Base-by-base conservation (phyloP, 352 stramenopile species). In the Globisporangium cylindrosporum region DNA sequence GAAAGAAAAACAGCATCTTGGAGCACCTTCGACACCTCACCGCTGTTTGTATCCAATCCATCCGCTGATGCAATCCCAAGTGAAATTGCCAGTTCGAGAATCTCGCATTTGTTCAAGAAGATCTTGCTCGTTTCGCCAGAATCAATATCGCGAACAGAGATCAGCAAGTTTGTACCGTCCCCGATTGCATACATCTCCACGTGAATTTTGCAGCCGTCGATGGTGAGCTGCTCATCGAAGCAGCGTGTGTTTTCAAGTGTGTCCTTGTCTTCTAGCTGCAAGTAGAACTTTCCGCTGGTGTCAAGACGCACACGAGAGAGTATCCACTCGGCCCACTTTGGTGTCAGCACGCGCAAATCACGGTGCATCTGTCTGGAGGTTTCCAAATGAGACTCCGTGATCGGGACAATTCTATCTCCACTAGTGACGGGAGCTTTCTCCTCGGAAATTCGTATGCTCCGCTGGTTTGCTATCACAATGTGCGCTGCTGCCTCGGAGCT, bases 321-420 rank as follows among this genome's bases (percentile, higher is more conserved):
- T 22, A 84, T 32, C 78, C 78, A 86, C 8, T 70, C 53, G 7
- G 73, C 70, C 78, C 78, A 86, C 36, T 74, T 66, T 20, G 74
- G 69, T 9, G 77, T 80, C 24, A 81, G 34, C 6, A 78, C 64
- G 24, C 59, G 67, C 18, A 86, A 53, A 36, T 86, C 73, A 61
- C 25, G 59, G 24, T 77, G 76, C n/a, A 76, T 25, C 8, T 69
- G 25, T 24, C 66, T 75, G 0, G 75, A 81, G 18, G 64, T 43
- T 38, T 62, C 46, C 5, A 82, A 49, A 41, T 81, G 69, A 0
- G 32, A 38, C 4, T 68, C 59, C 15, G 71, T 61, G 20, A 61
- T 61, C 9, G 18, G 18, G 9, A 61, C 8, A n/a, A 86, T 68
- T 38, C 55, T 18, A 75, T 55, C 25, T 7, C 51, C 24, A 34